Evolutionary conservation across 371 early-diverging fungal genomes (phyloP), one percentile per base, ranked within the genome.

Genomic region (Homolaphlyctis polyrhiza): DNA sequence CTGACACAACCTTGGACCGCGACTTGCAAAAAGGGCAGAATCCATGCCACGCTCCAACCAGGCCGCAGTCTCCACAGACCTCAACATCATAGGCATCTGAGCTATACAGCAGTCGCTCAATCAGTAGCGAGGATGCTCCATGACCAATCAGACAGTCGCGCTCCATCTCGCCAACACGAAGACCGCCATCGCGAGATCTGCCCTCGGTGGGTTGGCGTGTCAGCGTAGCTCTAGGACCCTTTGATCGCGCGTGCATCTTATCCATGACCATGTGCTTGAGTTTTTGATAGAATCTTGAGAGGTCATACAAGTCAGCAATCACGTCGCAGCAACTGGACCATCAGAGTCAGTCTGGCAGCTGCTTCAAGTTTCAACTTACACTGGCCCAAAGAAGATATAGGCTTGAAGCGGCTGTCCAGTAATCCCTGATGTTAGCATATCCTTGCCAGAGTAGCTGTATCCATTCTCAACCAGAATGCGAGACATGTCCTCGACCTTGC

Each of bases 231-330:
- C 96, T 86, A 27, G 98, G 98, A 64, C 99, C 99, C 59, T 88
- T 79, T 55, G 99, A 90, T 71, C 99, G 91, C 27, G 97, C 96
- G 74, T 99, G 99, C 94, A 99, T 98, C 81, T 99, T 99, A 79
- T 99, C 99, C 84, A 96, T 91, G 4, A 99, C 99, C 99, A 99
- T 99, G 76, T 99, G 99, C 84, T 99, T 99, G 60, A 99, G 85
- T 73, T 97, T 94, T 77, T 99, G 99, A 75, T 99, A 99, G 68
- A 95, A 51, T 18, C 39, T 39, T 8, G 8, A 8, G 18, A 11
- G 11, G 18, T 97, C 23, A 95, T 64, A 61, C 8, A 43, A 14
- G 16, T 61, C 28, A 52, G 32, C n/a, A 18, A n/a, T n/a, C n/a
- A n/a, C n/a, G n/a, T n/a, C n/a, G n/a, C n/a, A n/a, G n/a, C n/a